Evolutionary conservation across 305 asterid species (phyloP).

Genomic region (Fraxinus velutina): DNA sequence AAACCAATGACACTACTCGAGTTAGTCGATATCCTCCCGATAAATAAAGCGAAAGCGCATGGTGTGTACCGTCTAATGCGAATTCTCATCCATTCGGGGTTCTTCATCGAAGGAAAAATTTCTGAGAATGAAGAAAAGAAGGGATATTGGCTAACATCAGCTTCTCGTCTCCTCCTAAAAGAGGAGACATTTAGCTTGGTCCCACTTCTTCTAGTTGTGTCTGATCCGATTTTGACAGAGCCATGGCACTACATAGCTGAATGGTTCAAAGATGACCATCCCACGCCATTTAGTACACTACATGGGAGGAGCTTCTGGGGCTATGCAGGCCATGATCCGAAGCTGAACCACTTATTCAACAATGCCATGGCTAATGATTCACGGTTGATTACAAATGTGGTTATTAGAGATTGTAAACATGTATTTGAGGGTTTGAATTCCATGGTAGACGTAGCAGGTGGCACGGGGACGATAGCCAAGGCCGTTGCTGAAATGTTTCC

Average conservation of each 20-base stretch:
- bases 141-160: conserved; percentile 29
- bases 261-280: conserved; percentile 33
- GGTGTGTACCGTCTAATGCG: conserved; percentile 32
- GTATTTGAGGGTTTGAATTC: conserved; percentile 33
- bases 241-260: conserved; percentile 31
- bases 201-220: not conserved
- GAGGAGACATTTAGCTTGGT: conserved; percentile 18
- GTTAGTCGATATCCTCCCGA: conserved; percentile 24
- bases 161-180: conserved; percentile 26
- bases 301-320: conserved; percentile 34
- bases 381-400: conserved; percentile 13
- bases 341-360: conserved; percentile 29
- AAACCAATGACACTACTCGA: conserved; percentile 34
- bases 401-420: conserved; percentile 6
- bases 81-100: conserved; percentile 23
- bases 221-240: conserved; percentile 24
- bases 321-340: not conserved
- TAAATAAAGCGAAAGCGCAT: conserved; percentile 28
- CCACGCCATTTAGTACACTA: not conserved
- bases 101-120: conserved; percentile 20
- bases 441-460: conserved; percentile 40
- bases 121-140: not conserved
- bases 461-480: conserved; percentile 28
- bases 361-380: conserved; percentile 40
- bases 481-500: conserved; percentile 27